Evolutionary conservation across 2,329 filamentous ascomycete genomes (phyloP), one percentile per base, ranked within the genome.

Genomic region (Fusarium decemcellulare): DNA sequence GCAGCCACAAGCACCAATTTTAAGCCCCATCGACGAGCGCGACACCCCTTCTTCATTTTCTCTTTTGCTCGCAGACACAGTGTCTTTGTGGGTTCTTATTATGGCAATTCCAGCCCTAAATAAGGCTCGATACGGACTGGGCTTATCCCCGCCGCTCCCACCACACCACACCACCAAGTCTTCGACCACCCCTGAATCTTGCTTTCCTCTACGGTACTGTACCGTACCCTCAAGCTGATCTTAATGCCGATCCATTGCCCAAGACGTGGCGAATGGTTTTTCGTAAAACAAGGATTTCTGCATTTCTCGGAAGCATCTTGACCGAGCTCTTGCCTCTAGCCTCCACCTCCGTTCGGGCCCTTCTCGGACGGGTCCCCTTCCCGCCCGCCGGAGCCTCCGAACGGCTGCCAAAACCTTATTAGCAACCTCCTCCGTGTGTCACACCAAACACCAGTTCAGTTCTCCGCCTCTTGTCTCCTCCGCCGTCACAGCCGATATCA

Each of bases 401-500:
- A 70, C 71, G 54, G 54, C 60, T 66, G 57, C 66, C 63, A 66
- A 63, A 72, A 71, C 67, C 60, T 72, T 70, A 60, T 64, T 60
- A 60, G 44, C 57, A 72, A 61, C 48, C 46, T 54, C 55, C 60
- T 63, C 44, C 54, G 30, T 59, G 37, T 61, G 68, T 68, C 57
- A 57, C 71, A 64, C 67, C 47, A 30, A 23, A 9, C 39, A 23
- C 23, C 23, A 23, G 23, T 23, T 23, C 40, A 36, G 54, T 34
- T 61, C 50, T 15, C 53, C 44, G 42, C 46, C 42, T 65, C 40
- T 52, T 11, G 18, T 50, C 11, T 48, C 12, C 16, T 42, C 37
- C 27, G 56, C 43, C 34, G 23, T 27, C 37, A 48, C 18, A 29
- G 37, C 43, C 37, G 40, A 66, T 44, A 40, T 48, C 46, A 36